Evolutionary conservation across 805 yeast species (phyloP).

Genomic region (Saccharomycopsis oosterbeekiorum): DNA sequence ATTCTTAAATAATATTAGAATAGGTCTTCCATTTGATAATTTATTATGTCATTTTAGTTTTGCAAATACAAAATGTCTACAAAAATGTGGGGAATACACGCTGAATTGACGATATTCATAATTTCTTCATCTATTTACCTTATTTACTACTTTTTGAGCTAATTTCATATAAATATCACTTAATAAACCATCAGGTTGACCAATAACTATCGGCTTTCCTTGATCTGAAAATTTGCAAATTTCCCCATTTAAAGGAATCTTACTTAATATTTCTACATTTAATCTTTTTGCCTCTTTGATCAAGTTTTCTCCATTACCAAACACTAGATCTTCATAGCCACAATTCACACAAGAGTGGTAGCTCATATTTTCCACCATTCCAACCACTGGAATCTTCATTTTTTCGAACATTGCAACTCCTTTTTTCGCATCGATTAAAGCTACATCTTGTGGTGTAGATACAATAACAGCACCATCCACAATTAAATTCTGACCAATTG

Average conservation of each 20-base stretch:
- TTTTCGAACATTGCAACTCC: conserved; percentile 73
- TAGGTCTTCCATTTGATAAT: too few species aligned
- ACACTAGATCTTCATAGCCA: conserved; percentile 59
- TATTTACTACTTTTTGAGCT: conserved; percentile 31
- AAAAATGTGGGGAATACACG: too few species aligned
- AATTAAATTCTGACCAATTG: conserved; percentile 67
- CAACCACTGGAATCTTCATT: conserved; percentile 61
- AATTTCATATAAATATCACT: conserved; percentile 38
- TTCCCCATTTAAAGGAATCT: conserved; percentile 53
- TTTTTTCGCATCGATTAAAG: conserved; percentile 67
- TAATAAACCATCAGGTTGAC: conserved; percentile 29
- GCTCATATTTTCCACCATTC: conserved; percentile 80
- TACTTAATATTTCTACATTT: conserved; percentile 46
- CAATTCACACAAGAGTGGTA: conserved; percentile 69
- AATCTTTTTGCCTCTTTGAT: conserved; percentile 39
- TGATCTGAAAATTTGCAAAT: conserved; percentile 53
- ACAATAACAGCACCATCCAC: conserved; percentile 77
- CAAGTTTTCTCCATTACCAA: conserved; percentile 49
- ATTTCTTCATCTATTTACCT: conserved; percentile 9
- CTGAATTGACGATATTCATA: too few species aligned
- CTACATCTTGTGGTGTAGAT: conserved; percentile 81
- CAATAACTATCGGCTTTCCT: conserved; percentile 54
- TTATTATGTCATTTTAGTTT: too few species aligned
- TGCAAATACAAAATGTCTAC: too few species aligned
- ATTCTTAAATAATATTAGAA: too few species aligned